Conservation (phyloP, 495 filamentous ascomycete genomes). For the Thermochaetoides thermophila region DNA sequence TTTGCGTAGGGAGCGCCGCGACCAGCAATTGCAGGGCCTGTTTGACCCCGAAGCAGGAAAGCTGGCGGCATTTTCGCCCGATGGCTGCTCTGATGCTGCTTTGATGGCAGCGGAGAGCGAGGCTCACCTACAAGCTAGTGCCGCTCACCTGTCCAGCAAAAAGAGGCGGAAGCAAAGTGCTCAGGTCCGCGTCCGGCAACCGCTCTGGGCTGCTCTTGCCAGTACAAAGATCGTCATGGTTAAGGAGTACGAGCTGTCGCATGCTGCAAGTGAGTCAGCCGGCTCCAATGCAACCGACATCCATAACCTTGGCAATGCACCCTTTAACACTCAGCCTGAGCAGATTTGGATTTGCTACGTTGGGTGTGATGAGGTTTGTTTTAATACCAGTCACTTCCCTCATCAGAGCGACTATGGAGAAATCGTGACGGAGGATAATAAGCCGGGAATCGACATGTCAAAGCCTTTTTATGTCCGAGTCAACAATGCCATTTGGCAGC, state of each 20-base stretch:
- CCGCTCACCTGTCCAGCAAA: constrained; percentile 39
- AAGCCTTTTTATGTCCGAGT: constrained; percentile 80
- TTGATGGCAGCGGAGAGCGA: constrained; percentile 34
- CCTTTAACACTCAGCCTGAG: constrained; percentile 54
- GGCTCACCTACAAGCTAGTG: constrained; percentile 18
- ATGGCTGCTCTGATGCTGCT: constrained; percentile 25
- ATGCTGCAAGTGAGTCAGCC: constrained; percentile 56
- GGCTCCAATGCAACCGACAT: constrained; percentile 63
- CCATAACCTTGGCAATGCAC: constrained; percentile 64
- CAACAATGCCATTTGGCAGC: constrained; percentile 80
- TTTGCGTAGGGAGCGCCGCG: constrained; percentile 35
- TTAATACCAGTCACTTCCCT: constrained; percentile 57
- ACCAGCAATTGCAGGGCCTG: constrained; percentile 28
- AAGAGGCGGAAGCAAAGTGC: constrained; percentile 81
- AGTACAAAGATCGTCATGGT: constrained; percentile 89
- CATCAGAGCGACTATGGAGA: constrained; percentile 13
- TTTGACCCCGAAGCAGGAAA: constrained; percentile 36
- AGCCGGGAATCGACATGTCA: constrained; percentile 39
- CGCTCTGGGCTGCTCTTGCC: constrained; percentile 85
- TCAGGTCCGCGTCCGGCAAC: constrained; percentile 76
- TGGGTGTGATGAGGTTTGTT: constrained; percentile 66
- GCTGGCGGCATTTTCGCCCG: constrained; percentile 14
- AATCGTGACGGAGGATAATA: constrained; percentile 5
- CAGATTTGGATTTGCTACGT: constrained; percentile 82
- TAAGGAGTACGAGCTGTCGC: constrained; percentile 81